Base-by-base conservation (phyloP, 208 protist species). In the Crithidia bombi region DNA sequence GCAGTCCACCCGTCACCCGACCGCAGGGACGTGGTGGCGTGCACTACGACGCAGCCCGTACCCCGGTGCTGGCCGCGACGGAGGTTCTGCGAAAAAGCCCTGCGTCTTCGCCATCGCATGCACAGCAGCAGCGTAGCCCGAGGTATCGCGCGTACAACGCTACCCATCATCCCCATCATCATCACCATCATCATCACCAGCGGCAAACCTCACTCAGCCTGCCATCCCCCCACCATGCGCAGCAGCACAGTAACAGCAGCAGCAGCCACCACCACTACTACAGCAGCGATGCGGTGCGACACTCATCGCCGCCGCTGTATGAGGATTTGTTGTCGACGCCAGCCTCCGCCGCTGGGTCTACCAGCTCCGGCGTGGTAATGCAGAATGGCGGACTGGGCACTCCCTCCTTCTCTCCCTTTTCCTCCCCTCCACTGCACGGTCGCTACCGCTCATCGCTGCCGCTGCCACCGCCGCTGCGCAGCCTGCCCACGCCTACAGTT, bases 381-480 rank as follows among this genome's bases (percentile, higher is more conserved):
- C 47, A 19, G 47, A 17, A 5, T 11, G 14, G 50, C 30, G 28
- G 2, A 7, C 10, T 10, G 9, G 28, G 17, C 9, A 56, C 50
- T 10, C 50, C 50, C 3, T 56, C 50, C 15, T 56, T 56, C 12
- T 28, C 46, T 23, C 46, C 46, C 5, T 6, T 51, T 7, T 15
- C 46, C 3, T n/a, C 46, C 23, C 15, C 41, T n/a, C 33, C 57
- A 23, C 1, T 32, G 44, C 44, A 54, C 14, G 59, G 59, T 15
- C 51, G 44, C 28, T 69, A 68, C 23, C 70, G 62, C n/a, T 75
- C 70, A 23, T 54, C 61, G 5, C 38, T 75, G 12, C 70, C 61
- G 4, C 43, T 58, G 14, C 70, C 70, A 5, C 70, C 70, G 15
- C 62, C 70, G 70, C 52, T 75, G 44, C 62, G 70, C 51, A 75